Evolutionary conservation across 2,329 filamentous ascomycete species (phyloP).

Genomic region (Domatiomyces catenatus): DNA sequence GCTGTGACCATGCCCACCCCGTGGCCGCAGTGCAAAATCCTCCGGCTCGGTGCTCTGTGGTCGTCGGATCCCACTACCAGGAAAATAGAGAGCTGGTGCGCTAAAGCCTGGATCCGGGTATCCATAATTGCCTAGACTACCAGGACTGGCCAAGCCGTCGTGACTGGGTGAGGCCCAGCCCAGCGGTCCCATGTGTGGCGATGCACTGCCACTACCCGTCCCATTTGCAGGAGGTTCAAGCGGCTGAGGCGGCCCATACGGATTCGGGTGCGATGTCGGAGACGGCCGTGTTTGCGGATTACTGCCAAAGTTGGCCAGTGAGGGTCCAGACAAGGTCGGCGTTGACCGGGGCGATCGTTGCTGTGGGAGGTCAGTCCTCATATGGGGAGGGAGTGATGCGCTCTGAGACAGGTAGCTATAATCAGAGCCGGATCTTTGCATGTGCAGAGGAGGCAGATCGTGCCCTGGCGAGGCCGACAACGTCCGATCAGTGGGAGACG

Average conservation of each 20-base stretch:
- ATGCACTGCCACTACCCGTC: slow-evolving; percentile 58
- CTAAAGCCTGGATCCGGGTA: slow-evolving; percentile 61
- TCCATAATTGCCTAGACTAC: slow-evolving; percentile 58
- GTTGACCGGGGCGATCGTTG: slow-evolving; percentile 49
- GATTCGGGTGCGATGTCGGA: slow-evolving; percentile 71
- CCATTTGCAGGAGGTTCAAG: slow-evolving; percentile 65
- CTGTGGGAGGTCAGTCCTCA: slow-evolving; percentile 59
- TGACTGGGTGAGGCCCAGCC: slow-evolving; percentile 81
- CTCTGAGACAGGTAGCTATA: slow-evolving; percentile 58
- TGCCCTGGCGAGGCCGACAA: slow-evolving; percentile 66
- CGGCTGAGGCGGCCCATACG: slow-evolving; percentile 69
- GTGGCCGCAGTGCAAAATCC: slow-evolving; percentile 46
- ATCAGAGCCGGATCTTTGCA: slow-evolving; percentile 53
- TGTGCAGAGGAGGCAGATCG: slow-evolving; percentile 54
- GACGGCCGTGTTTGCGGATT: slow-evolving; percentile 36
- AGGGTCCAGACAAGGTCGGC: slow-evolving; percentile 49
- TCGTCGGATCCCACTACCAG: slow-evolving; percentile 51
- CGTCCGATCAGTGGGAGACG: slow-evolving; percentile 65
- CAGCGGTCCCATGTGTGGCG: slow-evolving; percentile 67
- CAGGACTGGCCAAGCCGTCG: slow-evolving; percentile 55
- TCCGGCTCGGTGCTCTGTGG: slow-evolving; percentile 62
- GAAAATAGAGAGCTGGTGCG: slow-evolving; percentile 55
- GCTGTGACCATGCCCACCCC: slow-evolving; percentile 5
- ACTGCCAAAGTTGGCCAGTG: slow-evolving; percentile 43
- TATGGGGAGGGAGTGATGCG: slow-evolving; percentile 65